Conservation (phyloP, 805 yeast species). For the Candida wancherniae region DNA sequence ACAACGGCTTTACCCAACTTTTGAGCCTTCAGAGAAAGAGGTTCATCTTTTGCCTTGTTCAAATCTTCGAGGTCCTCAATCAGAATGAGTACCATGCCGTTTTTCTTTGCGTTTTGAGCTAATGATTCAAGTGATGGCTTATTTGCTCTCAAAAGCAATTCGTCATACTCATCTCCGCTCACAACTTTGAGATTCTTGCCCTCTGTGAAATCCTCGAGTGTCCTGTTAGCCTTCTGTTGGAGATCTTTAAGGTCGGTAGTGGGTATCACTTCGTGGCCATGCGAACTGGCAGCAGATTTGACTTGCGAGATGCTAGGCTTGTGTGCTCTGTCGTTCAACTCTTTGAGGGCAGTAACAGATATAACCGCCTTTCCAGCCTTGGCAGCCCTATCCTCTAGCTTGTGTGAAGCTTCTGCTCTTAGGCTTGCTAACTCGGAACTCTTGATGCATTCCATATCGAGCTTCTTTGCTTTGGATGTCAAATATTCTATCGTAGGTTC, state of each 20-base stretch:
- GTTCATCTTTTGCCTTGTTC: constrained; percentile 6
- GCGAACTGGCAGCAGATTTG: constrained; percentile 9
- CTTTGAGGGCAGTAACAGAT: constrained; percentile 12
- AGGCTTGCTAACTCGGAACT: constrained; percentile 11
- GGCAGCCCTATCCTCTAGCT: constrained; percentile 17
- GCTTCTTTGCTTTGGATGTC: constrained; percentile 4
- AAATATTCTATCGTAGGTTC: constrained; percentile 5
- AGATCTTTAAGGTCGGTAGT: constrained; percentile 5
- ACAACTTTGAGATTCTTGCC: constrained; percentile 10
- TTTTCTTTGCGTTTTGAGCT: constrained; percentile 19
- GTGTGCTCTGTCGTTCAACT: constrained; percentile 7
- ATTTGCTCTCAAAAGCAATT: constrained; percentile 15
- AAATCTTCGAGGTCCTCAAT: constrained; percentile 21
- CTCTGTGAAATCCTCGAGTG: constrained; percentile 13
- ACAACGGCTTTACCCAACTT: constrained; percentile 5
- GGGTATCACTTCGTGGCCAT: constrained; percentile 6
- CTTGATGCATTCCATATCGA: constrained; percentile 8
- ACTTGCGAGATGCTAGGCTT: constrained; percentile 9
- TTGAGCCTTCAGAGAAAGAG: constrained; percentile 8
- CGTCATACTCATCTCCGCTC: constrained; percentile 19
- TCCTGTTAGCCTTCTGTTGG: constrained; percentile 8
- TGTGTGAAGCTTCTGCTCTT: constrained; percentile 8
- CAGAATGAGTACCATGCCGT: constrained; percentile 27
- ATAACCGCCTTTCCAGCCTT: constrained; percentile 13
- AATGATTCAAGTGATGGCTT: constrained; percentile 27